Base-by-base conservation (phyloP, 2,329 filamentous ascomycete species). In the Colletotrichum eleusines region DNA sequence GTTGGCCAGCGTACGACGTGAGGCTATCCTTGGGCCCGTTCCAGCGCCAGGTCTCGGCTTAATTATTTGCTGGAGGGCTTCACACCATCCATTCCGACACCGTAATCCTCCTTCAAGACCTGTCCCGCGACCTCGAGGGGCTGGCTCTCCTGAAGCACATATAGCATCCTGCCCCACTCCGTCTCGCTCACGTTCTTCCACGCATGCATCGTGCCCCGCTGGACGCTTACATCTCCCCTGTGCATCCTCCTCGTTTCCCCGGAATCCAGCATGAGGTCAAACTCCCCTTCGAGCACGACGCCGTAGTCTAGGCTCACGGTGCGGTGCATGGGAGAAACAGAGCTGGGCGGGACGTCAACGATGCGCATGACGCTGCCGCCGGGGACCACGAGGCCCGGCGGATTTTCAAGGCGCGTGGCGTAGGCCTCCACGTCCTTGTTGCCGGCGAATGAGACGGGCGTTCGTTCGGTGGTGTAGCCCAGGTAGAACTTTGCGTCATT, bases 251-350 rank as follows among this genome's bases (percentile, higher is more conserved):
- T 80, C 59, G 76, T 80, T 66, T 85, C 85, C 1, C 87, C 87
- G 20, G 83, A 83, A 70, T 88, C 87, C 7, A 89, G 77, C 5
- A 84, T 64, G 77, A 88, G 80, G 66, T 87, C 85, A 31, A 89
- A 75, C 74, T 82, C 80, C 1, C 87, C 87, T 73, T 89, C 86
- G 9, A 89, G 74, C 3, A 89, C 82, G 58, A 89, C 81, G 1
- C 86, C 88, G 73, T 86, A 89, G 73, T 89, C 88, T 2, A 89
- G 78, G 44, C 82, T 86, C 73, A 85, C 81, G 0, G 86, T 88
- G 16, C 87, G 82, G 73, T 89, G 87, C 81, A 88, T 85, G 23
- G 63, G 76, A 73, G 61, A 78, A 82, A 20, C 74, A n/a, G 54
- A 51, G 0, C 63, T 72, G 0, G 85, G 85, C 0, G 80, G 78